Evolutionary conservation across 176 grass and related monocot genomes (phyloP), one percentile per base, ranked within the genome.

Genomic region (Dactylis glomerata): DNA sequence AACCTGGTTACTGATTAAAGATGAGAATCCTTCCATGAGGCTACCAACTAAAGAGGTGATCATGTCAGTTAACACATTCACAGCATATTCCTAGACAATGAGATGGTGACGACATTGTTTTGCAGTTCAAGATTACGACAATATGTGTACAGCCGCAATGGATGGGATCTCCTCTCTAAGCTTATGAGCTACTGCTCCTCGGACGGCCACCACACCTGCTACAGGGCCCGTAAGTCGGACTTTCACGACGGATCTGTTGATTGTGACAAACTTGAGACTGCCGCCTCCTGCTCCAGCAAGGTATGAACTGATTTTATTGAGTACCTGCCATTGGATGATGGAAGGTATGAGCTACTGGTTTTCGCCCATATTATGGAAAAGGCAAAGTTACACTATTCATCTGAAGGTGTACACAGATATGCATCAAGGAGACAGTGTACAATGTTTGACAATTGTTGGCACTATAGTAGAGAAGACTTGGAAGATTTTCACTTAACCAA

Each of bases 131-230:
- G 36, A n/a, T 74, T 76, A 89, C 1, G 81, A 89, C 31, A 91
- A 89, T 46, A 94, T 81, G 47, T 85, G 90, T 77, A 97, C 88
- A 19, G 86, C 88, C 51, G 88, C 63, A 8, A 92, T 91, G 42
- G 83, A 82, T 38, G 92, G 95, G 70, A 97, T 97, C 81, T 92
- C 92, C 84, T 97, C 92, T 66, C 92, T 75, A 40, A 97, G 90
- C 84, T 94, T 97, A 68, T 92, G 86, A 16, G 86, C 83, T 33
- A 97, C 65, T 11, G 88, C 92, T n/a, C 89, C 75, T 84, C 90
- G 86, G 63, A 97, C 78, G 59, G 95, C 87, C 88, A 82, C 91
- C 46, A 97, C 92, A n/a, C 88, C 80, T 15, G 95, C 90, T 42
- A 92, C 95, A 1, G 84, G 88, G 22, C 95, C 95, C 22, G 80